Evolutionary conservation across 2,329 filamentous ascomycete genomes (phyloP), one percentile per base, ranked within the genome.

Genomic region (Westerdykella sp.): DNA sequence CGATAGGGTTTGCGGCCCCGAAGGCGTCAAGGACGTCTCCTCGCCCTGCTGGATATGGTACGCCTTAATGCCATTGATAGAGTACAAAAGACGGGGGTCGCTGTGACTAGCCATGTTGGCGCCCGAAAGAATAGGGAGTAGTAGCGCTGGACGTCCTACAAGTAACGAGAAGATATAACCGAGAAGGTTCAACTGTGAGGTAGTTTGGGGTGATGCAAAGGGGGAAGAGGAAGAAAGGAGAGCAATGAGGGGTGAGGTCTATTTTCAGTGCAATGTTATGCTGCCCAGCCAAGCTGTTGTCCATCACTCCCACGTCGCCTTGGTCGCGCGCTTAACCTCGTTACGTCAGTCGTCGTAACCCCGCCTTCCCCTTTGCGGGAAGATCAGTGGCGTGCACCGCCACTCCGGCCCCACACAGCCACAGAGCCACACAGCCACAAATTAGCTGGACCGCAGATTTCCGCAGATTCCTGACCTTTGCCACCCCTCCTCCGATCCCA

Each of bases 21-120:
- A 84, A 1, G 85, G 82, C 12, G 88, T 97, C 58, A 98, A 81
- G 12, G 80, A 78, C 43, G 84, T 74, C 69, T 97, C 90, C 55
- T 84, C 79, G 67, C 93, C 91, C 77, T 95, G 80, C 66, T 88
- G 81, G 48, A 97, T 81, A 64, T 96, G 88, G 71, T 88, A 95
- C 51, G 91, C 93, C 52, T 83, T 84, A 60, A 98, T 91, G 72
- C 88, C 88, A 54, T 84, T 81, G 64, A 97, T 71, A 22, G 73
- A 71, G 59, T 75, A 79, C 44, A 79, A 72, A 32, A 79, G 67
- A 55, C 75, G 74, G 37, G 76, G 75, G 45, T 79, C 75, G 59
- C 75, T 69, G 56, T 76, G 75, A 46, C 71, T 69, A 41, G 73
- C 68, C 70, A 73, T 74, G 42, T 38, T 67, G 52, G 42, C 40